phyloP scores from a whole-genome alignment of 1,284 basidiomycete species.

The Testicularia cyperi region DNA sequence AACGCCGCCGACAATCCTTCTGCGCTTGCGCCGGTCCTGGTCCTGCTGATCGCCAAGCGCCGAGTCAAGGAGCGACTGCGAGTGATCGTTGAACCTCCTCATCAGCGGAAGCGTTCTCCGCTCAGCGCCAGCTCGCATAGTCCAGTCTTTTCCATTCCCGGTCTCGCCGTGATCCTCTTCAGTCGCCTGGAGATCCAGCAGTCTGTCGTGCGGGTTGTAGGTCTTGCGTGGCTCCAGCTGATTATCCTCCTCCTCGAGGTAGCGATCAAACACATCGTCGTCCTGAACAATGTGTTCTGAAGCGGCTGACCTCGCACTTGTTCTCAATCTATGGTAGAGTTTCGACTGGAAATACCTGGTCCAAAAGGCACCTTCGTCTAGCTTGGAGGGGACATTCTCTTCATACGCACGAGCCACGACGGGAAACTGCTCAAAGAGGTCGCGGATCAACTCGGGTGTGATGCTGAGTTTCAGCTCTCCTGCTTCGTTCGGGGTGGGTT shows the following conservation, averaged over 20 bases:
- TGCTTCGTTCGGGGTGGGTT: slow-evolving; percentile 47
- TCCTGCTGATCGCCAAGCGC: slow-evolving; percentile 55
- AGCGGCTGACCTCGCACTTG: slow-evolving; percentile 82
- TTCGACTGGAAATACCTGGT: slow-evolving; percentile 92
- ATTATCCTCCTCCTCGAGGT: slow-evolving; percentile 91
- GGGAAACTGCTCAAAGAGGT: slow-evolving; percentile 97
- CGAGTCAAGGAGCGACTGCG: slow-evolving; percentile 75
- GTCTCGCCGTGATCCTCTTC: slow-evolving; percentile 89
- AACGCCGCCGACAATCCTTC: slow-evolving; percentile 49
- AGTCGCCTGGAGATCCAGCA: slow-evolving; percentile 84
- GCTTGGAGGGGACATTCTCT: slow-evolving; percentile 86
- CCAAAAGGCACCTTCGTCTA: slow-evolving; percentile 91
- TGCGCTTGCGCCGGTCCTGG: slow-evolving; percentile 18
- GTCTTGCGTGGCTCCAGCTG: slow-evolving; percentile 77
- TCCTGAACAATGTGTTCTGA: slow-evolving; percentile 81
- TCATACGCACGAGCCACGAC: slow-evolving; percentile 87
- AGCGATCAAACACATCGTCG: slow-evolving; percentile 92
- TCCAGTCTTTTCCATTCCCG: slow-evolving; percentile 82
- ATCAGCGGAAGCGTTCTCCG: slow-evolving; percentile 85
- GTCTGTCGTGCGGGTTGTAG: slow-evolving; percentile 72
- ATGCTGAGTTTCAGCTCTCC: slow-evolving; percentile 77
- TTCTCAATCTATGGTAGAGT: slow-evolving; percentile 89
- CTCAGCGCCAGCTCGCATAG: slow-evolving; percentile 93
- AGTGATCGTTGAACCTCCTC: slow-evolving; percentile 96
- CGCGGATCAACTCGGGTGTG: slow-evolving; percentile 86